Base-by-base conservation (phyloP, 2,329 filamentous ascomycete species). In the Biscogniauxia marginata region DNA sequence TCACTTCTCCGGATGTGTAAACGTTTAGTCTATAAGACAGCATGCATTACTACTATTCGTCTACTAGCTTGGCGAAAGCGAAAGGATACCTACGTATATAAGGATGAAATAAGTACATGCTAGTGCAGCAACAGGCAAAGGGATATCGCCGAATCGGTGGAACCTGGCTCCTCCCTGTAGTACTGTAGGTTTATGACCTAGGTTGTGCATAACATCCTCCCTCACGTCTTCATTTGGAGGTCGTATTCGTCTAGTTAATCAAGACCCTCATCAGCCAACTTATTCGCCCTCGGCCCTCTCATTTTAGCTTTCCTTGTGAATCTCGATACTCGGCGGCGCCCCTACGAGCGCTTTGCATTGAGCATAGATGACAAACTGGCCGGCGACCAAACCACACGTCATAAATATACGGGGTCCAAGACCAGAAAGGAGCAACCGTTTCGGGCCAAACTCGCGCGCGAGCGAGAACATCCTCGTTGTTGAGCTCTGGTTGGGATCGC, bases 321-420 rank as follows among this genome's bases (percentile, higher is more conserved):
- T 82, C 65, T 82, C 80, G 50, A 82, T 77, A 24, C 78, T 65
- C 0, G 79, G 74, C 20, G 79, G 79, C 3, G 80, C 79, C 0
- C 79, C 79, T 1, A 80, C 79, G 16, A 82, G 67, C 3, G 77
- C 63, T 72, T 83, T 83, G 71, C 78, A 82, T 64, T 82, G 79
- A 2, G 79, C 79, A 53, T 83, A 83, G 34, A 83, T 81, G 20
- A 83, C 79, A 63, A 83, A 83, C 63, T 83, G 80, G 0, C 75
- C 78, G 1, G 79, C 75, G 0, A 83, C 80, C 23, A 83, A 66
- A 4, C 76, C 79, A 52, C 79, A 81, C 1, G 79, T 82, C 80
- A 83, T 83, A 54, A 82, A 57, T 4, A 83, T 48, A 70, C 80
- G 76, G 11, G 80, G 79, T 0, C 78, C 80, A 51, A 83, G 69